Evolutionary conservation across 495 filamentous ascomycete species (phyloP).

Genomic region (Saxispiralis lemnorum): DNA sequence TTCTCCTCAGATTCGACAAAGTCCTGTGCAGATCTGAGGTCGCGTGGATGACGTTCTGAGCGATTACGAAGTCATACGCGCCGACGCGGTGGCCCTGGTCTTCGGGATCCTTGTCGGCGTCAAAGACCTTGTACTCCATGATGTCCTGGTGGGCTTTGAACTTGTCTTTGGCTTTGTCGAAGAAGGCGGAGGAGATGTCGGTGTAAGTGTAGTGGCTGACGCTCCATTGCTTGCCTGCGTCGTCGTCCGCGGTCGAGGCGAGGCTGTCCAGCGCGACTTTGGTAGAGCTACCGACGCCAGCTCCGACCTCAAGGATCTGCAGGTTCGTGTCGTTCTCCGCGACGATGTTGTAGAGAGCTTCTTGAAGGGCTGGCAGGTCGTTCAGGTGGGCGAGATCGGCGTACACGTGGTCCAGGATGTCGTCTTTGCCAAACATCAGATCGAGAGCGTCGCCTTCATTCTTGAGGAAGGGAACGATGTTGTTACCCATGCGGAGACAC

Average conservation of each 20-base stretch:
- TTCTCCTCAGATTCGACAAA: conserved; percentile 5
- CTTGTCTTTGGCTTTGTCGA: conserved; percentile 7
- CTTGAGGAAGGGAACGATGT: conserved; percentile 3
- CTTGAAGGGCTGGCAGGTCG: background rate
- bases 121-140: conserved; percentile 8
- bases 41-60: conserved; percentile 12
- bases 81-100: conserved; percentile 11
- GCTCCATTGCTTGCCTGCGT: too few relatives aligned
- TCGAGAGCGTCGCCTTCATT: conserved; percentile 2
- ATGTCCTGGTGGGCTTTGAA: conserved; percentile 1
- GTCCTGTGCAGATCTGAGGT: conserved; percentile 6
- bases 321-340: conserved; percentile 9
- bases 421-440: conserved; percentile 4
- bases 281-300: conserved; percentile 14
- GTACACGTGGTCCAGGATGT: conserved; percentile 9
- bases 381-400: background rate
- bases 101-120: conserved; percentile 14
- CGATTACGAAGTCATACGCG: conserved; percentile 14
- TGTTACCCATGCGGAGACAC: background rate
- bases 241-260: background rate
- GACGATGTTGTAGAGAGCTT: background rate
- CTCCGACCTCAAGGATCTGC: conserved; percentile 15
- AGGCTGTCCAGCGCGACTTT: conserved; percentile 1
- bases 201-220: conserved; percentile 10
- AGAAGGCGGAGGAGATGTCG: conserved; percentile 13